Conservation (phyloP, 2,329 filamentous ascomycete species). For the Lecanicillium sp. region DNA sequence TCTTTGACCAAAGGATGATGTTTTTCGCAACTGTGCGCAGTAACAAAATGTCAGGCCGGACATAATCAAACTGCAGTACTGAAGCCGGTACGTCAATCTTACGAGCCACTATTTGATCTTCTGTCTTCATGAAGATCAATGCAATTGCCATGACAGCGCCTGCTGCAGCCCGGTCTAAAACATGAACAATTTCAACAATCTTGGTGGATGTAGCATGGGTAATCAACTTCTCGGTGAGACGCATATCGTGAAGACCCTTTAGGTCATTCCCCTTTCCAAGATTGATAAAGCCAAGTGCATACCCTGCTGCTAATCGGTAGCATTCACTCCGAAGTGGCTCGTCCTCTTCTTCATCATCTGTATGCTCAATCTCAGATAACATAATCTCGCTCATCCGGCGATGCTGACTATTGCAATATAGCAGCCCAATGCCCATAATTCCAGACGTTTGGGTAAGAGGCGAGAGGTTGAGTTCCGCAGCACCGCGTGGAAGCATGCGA, state of each 20-base stretch:
- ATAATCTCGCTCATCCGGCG: constrained; percentile 98
- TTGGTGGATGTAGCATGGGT: constrained; percentile 81
- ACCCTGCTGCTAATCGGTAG: constrained; percentile 91
- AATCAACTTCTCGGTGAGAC: constrained; percentile 79
- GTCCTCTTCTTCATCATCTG: constrained; percentile 72
- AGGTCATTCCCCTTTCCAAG: constrained; percentile 83
- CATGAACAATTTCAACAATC: constrained; percentile 84
- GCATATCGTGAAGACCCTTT: constrained; percentile 87
- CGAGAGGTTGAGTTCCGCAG: constrained; percentile 89
- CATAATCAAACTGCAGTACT: constrained; percentile 85
- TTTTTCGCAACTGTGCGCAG: constrained; percentile 84
- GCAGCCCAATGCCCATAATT: constrained; percentile 89
- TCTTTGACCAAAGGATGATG: constrained; percentile 84
- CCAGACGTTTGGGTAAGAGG: constrained; percentile 91
- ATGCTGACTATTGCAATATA: constrained; percentile 94
- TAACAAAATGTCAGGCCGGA: constrained; percentile 86
- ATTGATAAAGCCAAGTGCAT: constrained; percentile 90
- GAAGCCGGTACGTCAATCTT: constrained; percentile 94
- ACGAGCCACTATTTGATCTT: constrained; percentile 74
- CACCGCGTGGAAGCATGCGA: constrained; percentile 82
- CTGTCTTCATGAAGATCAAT: constrained; percentile 95
- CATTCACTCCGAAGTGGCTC: constrained; percentile 85
- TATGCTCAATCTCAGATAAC: constrained; percentile 91
- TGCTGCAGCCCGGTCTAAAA: constrained; percentile 85
- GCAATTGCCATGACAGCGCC: constrained; percentile 87